Conservation (phyloP, 768 basidiomycete genomes). For the Suillus plorans region DNA sequence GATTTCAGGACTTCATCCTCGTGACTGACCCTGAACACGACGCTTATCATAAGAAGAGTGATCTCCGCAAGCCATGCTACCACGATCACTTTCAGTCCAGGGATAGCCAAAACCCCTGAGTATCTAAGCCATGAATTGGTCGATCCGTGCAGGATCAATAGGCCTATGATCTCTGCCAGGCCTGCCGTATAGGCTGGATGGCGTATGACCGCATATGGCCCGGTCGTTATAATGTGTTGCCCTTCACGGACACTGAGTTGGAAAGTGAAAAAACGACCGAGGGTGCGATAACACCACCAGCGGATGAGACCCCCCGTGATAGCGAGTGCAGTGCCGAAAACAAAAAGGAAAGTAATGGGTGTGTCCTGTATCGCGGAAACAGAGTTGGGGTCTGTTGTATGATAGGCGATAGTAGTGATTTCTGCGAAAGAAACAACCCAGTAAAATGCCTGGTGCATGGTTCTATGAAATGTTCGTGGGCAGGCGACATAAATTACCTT, state of each 20-base stretch:
- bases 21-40: background rate
- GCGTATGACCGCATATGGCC: constrained; percentile 44
- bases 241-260: constrained; percentile 41
- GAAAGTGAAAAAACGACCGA: constrained; percentile 44
- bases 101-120: background rate
- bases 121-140: constrained; percentile 8
- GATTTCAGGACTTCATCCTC: background rate
- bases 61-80: background rate
- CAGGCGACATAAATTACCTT: background rate
- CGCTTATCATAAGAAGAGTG: background rate
- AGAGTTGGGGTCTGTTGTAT: background rate
- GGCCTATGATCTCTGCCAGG: constrained; percentile 7
- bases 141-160: constrained; percentile 7
- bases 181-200: constrained; percentile 45
- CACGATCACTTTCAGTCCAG: background rate
- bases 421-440: constrained; percentile 3
- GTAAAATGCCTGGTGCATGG: background rate
- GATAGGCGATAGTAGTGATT: background rate
- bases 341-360: constrained; percentile 8
- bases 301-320: constrained; percentile 26
- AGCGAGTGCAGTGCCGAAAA: constrained; percentile 24
- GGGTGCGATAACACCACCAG: constrained; percentile 30
- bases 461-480: background rate
- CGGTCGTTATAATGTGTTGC: constrained; percentile 42
- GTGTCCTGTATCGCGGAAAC: background rate